Conservation (phyloP, 805 yeast genomes). For the Kodamaea hsintzibuensis region DNA sequence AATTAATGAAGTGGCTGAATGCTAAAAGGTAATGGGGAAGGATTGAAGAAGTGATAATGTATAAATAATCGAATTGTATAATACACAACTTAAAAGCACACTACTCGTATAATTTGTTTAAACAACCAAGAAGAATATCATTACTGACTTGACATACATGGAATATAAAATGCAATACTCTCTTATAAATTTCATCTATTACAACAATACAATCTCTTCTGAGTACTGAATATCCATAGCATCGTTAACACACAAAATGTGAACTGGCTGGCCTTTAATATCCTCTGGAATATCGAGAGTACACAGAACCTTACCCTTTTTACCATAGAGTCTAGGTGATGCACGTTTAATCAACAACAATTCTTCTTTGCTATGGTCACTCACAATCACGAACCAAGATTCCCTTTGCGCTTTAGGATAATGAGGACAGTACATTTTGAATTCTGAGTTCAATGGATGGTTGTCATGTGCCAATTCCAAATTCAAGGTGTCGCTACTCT, state of each 20-base stretch:
- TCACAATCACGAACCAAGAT: conserved; percentile 80
- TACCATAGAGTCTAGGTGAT: conserved; percentile 51
- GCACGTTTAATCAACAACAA: conserved; percentile 72
- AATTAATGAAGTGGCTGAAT: too few relatives aligned
- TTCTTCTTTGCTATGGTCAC: conserved; percentile 52
- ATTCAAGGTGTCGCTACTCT: conserved; percentile 29
- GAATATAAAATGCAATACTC: too few relatives aligned
- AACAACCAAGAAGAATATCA: too few relatives aligned
- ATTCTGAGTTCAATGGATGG: conserved; percentile 52
- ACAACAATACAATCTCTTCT: conserved; percentile 1
- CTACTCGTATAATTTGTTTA: too few relatives aligned
- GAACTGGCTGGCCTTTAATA: conserved; percentile 45
- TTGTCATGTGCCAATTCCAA: conserved; percentile 58
- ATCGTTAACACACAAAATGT: conserved; percentile 60
- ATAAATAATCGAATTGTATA: too few relatives aligned
- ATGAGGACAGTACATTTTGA: conserved; percentile 70
- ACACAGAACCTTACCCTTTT: conserved; percentile 42
- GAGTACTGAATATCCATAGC: conserved; percentile 58
- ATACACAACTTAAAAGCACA: too few relatives aligned
- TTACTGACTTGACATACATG: too few relatives aligned
- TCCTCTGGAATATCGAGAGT: conserved; percentile 52
- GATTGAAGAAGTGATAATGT: too few relatives aligned
- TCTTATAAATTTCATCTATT: too few relatives aligned
- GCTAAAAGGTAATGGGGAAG: too few relatives aligned
- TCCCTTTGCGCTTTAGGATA: conserved; percentile 92